Base-by-base conservation (phyloP, 257 asterid species). In the Ballota nigra region DNA sequence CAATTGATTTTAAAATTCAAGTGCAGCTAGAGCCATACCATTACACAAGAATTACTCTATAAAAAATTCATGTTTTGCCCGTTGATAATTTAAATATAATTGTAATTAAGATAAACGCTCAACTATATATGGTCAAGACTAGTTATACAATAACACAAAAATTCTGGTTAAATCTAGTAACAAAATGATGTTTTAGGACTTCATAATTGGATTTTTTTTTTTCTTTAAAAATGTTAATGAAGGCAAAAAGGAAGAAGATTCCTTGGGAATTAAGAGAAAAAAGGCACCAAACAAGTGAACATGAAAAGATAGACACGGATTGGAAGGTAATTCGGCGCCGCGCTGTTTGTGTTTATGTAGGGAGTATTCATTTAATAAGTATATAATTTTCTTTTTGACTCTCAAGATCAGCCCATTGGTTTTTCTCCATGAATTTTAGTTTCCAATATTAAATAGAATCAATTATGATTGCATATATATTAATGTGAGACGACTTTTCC, bases 281-380 rank as follows among this genome's bases (percentile, higher is more conserved):
- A 29, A 43, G 18, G 51, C 41, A n/a, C 34, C 40, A 13, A 65
- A 63, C 26, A 33, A 22, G 19, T 28, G 40, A 66, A 68, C 49
- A 59, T 60, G 75, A 34, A 36, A 49, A 24, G 66, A 49, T 28
- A 26, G 38, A 69, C 9, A 28, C 5, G 64, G 73, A 77, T 71
- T 64, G 81, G 77, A 20, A 57, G 73, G 69, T 59, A 10, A 64
- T 56, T 63, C 81, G 77, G 81, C 73, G 77, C 77, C 73, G 77
- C 76, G 72, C 29, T 64, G 41, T 40, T 62, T 70, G 19, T 12
- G 15, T 52, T 36, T 13, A 19, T 71, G n/a, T n/a, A n/a, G n/a
- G n/a, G n/a, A n/a, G n/a, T 3, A 18, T 49, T 23, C 13, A 16
- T 15, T 6, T 23, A 38, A 26, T 26, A n/a, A n/a, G n/a, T 34